These are phyloP conservation scores for Reticulascus tulasneorum DNA, from an alignment of 2,329 filamentous ascomycete genomes.

Conservation along the genomic window DNA sequence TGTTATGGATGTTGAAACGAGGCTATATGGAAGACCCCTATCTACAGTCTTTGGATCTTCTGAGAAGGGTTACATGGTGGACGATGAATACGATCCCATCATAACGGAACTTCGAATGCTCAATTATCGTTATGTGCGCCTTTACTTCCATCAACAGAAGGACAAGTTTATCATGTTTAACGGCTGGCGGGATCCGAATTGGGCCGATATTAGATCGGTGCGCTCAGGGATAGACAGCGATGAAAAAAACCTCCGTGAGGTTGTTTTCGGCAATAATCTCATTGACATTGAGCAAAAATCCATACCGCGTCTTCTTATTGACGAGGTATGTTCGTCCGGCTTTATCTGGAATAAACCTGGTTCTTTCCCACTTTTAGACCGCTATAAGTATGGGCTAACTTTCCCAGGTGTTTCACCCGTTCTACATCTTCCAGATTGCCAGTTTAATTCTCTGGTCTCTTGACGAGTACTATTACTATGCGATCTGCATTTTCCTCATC, in stretches of 20 bases:
- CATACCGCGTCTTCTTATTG: constrained; percentile 74
- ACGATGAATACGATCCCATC: constrained; percentile 73
- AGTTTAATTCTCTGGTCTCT: constrained; percentile 92
- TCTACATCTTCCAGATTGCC: constrained; percentile 96
- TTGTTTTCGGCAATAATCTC: constrained; percentile 83
- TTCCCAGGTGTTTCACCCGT: constrained; percentile 83
- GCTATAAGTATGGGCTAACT: constrained; percentile 15
- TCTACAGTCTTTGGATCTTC: constrained; percentile 64
- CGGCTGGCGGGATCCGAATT: constrained; percentile 91
- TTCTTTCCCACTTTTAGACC: too few species aligned
- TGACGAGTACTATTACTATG: constrained; percentile 98
- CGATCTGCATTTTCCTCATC: constrained; percentile 89
- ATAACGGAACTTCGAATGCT: constrained; percentile 71
- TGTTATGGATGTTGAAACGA: constrained; percentile 63
- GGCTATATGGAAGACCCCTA: constrained; percentile 49
- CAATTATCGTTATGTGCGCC: constrained; percentile 91
- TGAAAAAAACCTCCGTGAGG: constrained; percentile 76
- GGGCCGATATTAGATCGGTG: constrained; percentile 73
- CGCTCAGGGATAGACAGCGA: constrained; percentile 82
- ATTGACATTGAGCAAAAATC: constrained; percentile 94
- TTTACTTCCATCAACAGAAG: constrained; percentile 83
- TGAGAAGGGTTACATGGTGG: constrained; percentile 56
- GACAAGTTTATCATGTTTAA: constrained; percentile 85
- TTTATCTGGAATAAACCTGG: too few species aligned
- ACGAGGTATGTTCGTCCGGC: constrained; percentile 58